These are phyloP conservation scores for Apiospora malaysiana DNA, from an alignment of 2,329 filamentous ascomycete species.

Conservation along the genomic window DNA sequence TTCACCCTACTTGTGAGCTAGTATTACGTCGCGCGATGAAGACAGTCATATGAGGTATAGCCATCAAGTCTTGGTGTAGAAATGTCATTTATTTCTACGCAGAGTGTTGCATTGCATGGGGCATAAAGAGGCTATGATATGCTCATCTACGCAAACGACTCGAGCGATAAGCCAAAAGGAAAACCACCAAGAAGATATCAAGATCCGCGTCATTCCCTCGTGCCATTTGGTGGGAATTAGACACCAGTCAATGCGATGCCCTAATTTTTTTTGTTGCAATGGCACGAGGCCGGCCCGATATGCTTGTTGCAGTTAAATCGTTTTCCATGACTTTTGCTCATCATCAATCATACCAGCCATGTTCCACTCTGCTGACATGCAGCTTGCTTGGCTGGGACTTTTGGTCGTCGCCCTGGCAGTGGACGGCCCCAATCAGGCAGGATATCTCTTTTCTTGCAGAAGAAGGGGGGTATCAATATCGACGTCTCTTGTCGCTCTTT, in stretches of 20 bases:
- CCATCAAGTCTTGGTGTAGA: background rate
- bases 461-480: background rate
- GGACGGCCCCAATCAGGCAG: too few relatives aligned
- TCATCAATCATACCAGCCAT: background rate
- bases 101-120: background rate
- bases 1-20: background rate
- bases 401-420: constrained; percentile 7
- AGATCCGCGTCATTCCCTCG: background rate
- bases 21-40: background rate
- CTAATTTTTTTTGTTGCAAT: too few relatives aligned
- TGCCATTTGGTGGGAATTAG: background rate
- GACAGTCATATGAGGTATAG: background rate
- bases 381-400: background rate
- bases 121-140: background rate
- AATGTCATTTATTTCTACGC: background rate
- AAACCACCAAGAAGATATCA: background rate
- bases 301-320: background rate
- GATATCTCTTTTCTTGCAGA: background rate
- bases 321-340: background rate
- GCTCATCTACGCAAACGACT: background rate
- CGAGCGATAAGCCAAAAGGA: background rate
- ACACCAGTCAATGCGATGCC: background rate
- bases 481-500: constrained; percentile 2
- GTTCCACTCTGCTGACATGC: background rate
- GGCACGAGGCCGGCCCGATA: background rate